Evolutionary conservation across 805 yeast species (phyloP).

Genomic region (Wickerhamiella shivajii): DNA sequence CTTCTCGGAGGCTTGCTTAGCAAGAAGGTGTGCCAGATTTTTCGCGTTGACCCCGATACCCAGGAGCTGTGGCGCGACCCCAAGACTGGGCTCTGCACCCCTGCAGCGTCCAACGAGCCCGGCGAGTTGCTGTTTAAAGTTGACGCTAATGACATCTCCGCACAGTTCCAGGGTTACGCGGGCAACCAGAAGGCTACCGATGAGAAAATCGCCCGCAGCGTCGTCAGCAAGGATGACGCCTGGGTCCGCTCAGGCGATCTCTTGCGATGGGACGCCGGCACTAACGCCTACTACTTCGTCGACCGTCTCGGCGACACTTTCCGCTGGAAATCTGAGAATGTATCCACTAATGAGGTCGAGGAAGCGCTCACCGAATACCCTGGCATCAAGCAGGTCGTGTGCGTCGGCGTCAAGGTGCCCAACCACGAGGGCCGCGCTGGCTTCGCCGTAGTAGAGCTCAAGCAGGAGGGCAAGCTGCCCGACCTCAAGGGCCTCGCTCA

Average conservation of each 20-base stretch:
- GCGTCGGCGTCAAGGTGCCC: conserved; percentile 80
- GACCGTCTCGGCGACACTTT: conserved; percentile 92
- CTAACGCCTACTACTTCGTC: conserved; percentile 67
- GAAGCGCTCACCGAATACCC: conserved; percentile 34
- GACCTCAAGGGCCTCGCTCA: conserved; percentile 28
- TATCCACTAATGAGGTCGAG: conserved; percentile 86
- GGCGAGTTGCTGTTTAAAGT: conserved; percentile 81
- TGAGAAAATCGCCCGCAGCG: conserved; percentile 58
- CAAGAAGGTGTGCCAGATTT: conserved; percentile 39
- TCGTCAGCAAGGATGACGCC: conserved; percentile 76
- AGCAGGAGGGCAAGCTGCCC: conserved; percentile 24
- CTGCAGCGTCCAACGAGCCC: conserved; percentile 46
- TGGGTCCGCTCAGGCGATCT: conserved; percentile 85
- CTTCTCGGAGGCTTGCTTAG: conserved; percentile 30
- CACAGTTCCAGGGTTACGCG: conserved; percentile 77
- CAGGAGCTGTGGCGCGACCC: conserved; percentile 56
- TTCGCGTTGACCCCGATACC: conserved; percentile 69
- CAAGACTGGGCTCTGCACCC: conserved; percentile 43
- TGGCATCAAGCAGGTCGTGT: conserved; percentile 42
- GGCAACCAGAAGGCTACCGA: conserved; percentile 69
- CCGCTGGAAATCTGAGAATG: conserved; percentile 94
- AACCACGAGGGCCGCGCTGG: conserved; percentile 93
- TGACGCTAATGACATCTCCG: conserved; percentile 45
- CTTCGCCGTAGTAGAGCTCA: conserved; percentile 57
- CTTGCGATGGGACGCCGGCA: conserved; percentile 47